Evolutionary conservation across 1,284 basidiomycete genomes (phyloP).

Genomic region (Naganishia sp.): DNA sequence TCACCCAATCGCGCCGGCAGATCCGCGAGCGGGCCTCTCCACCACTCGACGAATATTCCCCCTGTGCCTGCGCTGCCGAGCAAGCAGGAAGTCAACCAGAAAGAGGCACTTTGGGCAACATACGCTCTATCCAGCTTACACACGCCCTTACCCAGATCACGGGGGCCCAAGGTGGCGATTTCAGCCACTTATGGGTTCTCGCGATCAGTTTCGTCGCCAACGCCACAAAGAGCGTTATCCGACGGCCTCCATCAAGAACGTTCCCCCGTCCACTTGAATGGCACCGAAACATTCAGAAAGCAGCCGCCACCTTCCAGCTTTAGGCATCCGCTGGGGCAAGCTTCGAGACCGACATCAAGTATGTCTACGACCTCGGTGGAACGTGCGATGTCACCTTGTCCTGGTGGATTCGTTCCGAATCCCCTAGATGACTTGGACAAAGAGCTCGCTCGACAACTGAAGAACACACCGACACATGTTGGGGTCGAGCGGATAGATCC

Average conservation of each 20-base stretch:
- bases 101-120: slow-evolving; percentile 4
- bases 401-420: slow-evolving; percentile 41
- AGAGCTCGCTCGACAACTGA: slow-evolving; percentile 40
- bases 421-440: slow-evolving; percentile 48
- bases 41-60: not conserved
- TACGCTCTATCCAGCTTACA: not conserved
- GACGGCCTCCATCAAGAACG: not conserved
- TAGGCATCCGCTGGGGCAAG: not conserved
- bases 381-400: not conserved
- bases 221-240: not conserved
- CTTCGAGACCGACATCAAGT: not conserved
- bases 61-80: slow-evolving; percentile 19
- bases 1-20: not conserved
- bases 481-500: slow-evolving; percentile 46
- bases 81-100: not conserved
- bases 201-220: not conserved
- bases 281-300: not conserved
- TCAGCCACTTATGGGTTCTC: too few species aligned
- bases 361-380: not conserved
- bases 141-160: slow-evolving; percentile 9
- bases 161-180: not conserved
- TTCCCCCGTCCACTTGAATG: not conserved
- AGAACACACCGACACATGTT: slow-evolving; percentile 38
- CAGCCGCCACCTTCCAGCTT: slow-evolving; percentile 5
- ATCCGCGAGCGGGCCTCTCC: slow-evolving; percentile 4